Conservation (phyloP, 2,329 filamentous ascomycete species). For the Lachnellula willkommii region DNA sequence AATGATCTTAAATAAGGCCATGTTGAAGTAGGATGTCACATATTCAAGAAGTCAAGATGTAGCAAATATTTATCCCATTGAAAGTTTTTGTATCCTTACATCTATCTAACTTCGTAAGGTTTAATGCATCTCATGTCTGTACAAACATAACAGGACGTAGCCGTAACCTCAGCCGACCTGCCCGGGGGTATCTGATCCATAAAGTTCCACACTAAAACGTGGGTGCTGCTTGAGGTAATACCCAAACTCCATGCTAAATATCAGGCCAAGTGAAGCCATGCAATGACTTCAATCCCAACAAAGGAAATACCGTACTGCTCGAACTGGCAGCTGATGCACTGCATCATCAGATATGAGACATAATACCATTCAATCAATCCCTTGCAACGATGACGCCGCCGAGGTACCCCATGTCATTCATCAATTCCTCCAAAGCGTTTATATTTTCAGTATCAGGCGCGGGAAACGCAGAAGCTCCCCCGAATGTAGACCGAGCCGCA, state of each 20-base stretch:
- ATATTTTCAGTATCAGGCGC: constrained; percentile 16
- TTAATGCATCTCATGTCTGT: neutral
- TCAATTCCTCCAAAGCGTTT: constrained; percentile 41
- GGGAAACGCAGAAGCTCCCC: constrained; percentile 22
- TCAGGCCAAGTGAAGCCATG: neutral
- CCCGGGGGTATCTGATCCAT: neutral
- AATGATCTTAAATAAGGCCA: too few relatives aligned
- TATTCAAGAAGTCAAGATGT: too few relatives aligned
- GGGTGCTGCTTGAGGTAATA: neutral
- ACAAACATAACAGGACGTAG: neutral
- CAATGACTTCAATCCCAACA: neutral
- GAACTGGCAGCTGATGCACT: constrained; percentile 1
- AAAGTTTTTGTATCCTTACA: neutral
- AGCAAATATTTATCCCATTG: neutral
- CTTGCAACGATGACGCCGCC: constrained; percentile 38
- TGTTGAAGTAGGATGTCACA: too few relatives aligned
- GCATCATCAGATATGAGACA: neutral
- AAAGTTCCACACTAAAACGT: neutral
- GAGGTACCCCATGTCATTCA: constrained; percentile 48
- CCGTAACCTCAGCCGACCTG: neutral
- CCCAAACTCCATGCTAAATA: constrained; percentile 18
- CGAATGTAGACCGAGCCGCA: constrained; percentile 9
- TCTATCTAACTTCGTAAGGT: neutral
- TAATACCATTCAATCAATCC: neutral
- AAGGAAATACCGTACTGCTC: neutral